Base-by-base conservation (phyloP, 2,329 filamentous ascomycete genomes). In the Dactylellina cionopaga region DNA sequence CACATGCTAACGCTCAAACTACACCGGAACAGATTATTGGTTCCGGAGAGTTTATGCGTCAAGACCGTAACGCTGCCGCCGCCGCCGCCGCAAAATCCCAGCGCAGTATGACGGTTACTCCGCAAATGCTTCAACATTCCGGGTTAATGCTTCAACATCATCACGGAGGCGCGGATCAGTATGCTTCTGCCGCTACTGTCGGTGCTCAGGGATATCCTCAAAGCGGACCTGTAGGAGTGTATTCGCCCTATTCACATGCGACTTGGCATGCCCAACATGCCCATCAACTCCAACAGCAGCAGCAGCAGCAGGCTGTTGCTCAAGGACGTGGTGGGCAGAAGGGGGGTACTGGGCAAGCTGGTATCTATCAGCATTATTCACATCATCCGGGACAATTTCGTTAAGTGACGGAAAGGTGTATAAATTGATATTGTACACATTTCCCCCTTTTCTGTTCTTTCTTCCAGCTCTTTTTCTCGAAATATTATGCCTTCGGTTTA, bases 121-220 rank as follows among this genome's bases (percentile, higher is more conserved):
- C 66, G 22, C 66, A 71, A 37, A 54, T 71, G 35, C 25, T 71
- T n/a, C 66, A 64, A 33, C 66, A 71, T 13, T 24, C 66, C 2
- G 54, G 54, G 11, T 35, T 65, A 7, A 51, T 64, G 39, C 52
- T 64, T 13, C 46, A 51, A 6, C 31, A 52, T 27, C 54, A 52
- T n/a, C 33, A 37, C n/a, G 15, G n/a, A 9, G 33, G 39, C 4
- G n/a, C 2, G 10, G 65, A 70, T 13, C 65, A 54, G 27, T 70
- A 71, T 19, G n/a, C 58, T 11, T 3, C 25, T n/a, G n/a, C n/a
- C n/a, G n/a, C n/a, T n/a, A n/a, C 9, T 13, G 51, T 17, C 6
- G 15, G 15, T 17, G 10, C 31, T 43, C 49, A 60, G 3, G 55
- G 39, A 3, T 55, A 55, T 37, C 4, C 64, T 37, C 64, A 58